phyloP scores from a whole-genome alignment of 1,284 basidiomycete genomes.

The Sparassis latifolia region DNA sequence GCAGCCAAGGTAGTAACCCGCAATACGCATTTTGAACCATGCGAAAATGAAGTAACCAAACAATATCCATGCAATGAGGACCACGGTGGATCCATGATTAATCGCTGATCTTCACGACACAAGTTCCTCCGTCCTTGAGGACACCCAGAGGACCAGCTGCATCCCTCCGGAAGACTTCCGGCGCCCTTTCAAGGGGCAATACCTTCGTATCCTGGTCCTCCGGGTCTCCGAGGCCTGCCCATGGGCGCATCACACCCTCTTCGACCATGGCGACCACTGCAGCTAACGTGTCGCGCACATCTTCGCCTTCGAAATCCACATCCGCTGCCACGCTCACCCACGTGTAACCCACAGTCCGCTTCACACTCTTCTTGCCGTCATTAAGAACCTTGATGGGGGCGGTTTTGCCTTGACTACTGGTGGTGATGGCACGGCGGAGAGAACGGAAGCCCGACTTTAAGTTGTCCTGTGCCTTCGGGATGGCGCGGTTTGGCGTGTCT shows the following conservation, averaged over 20 bases:
- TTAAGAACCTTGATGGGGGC: conserved; percentile 6
- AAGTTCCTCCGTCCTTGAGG: conserved; percentile 29
- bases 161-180: conserved; percentile 38
- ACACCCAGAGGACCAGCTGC: conserved; percentile 20
- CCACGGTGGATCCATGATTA: conserved; percentile 4
- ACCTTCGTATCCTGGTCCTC: conserved; percentile 22
- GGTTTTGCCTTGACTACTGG: conserved; percentile 8
- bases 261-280: conserved; percentile 46
- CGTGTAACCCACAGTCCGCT: conserved; percentile 54
- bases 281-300: conserved; percentile 59
- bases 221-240: conserved; percentile 32
- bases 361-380: conserved; percentile 9
- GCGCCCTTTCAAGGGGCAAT: conserved; percentile 55
- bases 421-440: conserved; percentile 36
- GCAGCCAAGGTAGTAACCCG: too few relatives aligned
- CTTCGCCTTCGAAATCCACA: conserved; percentile 74
- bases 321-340: conserved; percentile 72
- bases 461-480: conserved; percentile 65
- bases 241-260: conserved; percentile 22
- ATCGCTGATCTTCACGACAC: conserved; percentile 26
- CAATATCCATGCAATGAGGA: neutral
- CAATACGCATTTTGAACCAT: too few relatives aligned
- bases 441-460: conserved; percentile 65
- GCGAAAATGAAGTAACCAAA: too few relatives aligned
- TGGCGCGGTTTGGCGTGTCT: conserved; percentile 50